Conservation (phyloP, 176 grass and related monocot species). For the Pontederia crassipes region DNA sequence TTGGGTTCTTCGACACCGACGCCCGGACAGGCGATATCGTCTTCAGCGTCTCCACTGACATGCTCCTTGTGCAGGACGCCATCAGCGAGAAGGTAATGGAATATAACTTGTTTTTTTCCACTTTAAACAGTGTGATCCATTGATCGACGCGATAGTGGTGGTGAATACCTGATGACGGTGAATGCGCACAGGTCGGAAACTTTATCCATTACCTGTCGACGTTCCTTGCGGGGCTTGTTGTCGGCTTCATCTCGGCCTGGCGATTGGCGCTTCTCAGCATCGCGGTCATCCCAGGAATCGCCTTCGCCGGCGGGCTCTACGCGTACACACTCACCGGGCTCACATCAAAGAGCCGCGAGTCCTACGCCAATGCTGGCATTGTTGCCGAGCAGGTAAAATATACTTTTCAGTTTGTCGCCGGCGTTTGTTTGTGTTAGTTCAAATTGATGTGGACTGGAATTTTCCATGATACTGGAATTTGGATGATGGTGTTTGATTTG, state of each 20-base stretch:
- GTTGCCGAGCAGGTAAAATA: slow-evolving; percentile 81
- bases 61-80: slow-evolving; percentile 52
- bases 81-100: slow-evolving; percentile 52
- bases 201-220: slow-evolving; percentile 63
- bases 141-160: too few relatives aligned
- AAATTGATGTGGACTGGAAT: too few relatives aligned
- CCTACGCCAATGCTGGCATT: slow-evolving; percentile 88
- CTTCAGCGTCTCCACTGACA: slow-evolving; percentile 60
- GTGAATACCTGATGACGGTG: background rate
- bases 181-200: slow-evolving; percentile 29
- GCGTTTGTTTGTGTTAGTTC: too few relatives aligned
- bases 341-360: slow-evolving; percentile 41
- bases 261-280: slow-evolving; percentile 44
- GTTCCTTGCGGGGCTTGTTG: slow-evolving; percentile 51
- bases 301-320: slow-evolving; percentile 49
- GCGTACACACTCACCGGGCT: slow-evolving; percentile 54
- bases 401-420: too few relatives aligned
- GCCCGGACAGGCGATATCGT: slow-evolving; percentile 61
- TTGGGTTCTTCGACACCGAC: slow-evolving; percentile 65
- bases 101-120: background rate
- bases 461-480: too few relatives aligned
- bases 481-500: too few relatives aligned
- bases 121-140: background rate
- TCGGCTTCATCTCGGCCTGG: slow-evolving; percentile 53
- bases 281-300: slow-evolving; percentile 46